Evolutionary conservation across 1,284 basidiomycete species (phyloP).

Genomic region (Agroathelia rolfsii): DNA sequence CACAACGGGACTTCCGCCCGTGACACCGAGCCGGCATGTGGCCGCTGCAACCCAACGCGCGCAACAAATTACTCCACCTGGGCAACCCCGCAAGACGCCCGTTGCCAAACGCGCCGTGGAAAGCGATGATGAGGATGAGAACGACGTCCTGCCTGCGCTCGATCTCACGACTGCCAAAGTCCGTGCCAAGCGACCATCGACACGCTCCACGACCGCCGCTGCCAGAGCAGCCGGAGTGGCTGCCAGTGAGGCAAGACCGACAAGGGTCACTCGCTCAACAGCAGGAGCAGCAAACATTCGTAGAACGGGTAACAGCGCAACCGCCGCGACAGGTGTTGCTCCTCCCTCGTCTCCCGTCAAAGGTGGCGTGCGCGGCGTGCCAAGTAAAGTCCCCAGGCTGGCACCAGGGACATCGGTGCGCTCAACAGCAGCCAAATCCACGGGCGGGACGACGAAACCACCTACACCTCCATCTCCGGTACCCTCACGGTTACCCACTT

Average conservation of each 20-base stretch:
- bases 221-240: conserved; percentile 34
- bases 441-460: conserved; percentile 34
- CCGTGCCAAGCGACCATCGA: conserved; percentile 24
- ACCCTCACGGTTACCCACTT: conserved; percentile 66
- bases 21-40: conserved; percentile 70
- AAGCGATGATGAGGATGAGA: conserved; percentile 47
- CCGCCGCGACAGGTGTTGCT: conserved; percentile 24
- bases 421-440: conserved; percentile 16
- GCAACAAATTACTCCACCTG: conserved; percentile 60
- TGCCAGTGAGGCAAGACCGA: conserved; percentile 57
- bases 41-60: conserved; percentile 59
- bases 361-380: conserved; percentile 31
- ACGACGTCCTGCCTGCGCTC: conserved; percentile 55
- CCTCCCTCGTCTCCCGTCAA: conserved; percentile 28
- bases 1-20: conserved; percentile 42
- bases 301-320: conserved; percentile 36
- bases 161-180: conserved; percentile 31
- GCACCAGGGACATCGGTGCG: conserved; percentile 42
- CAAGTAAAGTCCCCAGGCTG: conserved; percentile 71
- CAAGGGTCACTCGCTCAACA: conserved; percentile 67
- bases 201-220: conserved; percentile 33
- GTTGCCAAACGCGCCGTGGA: conserved; percentile 51
- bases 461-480: conserved; percentile 44
- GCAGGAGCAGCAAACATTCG: conserved; percentile 35
- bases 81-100: conserved; percentile 80